These are phyloP conservation scores for Beauveria pseudobassiana DNA, from an alignment of 2,329 filamentous ascomycete species.

Conservation along the genomic window DNA sequence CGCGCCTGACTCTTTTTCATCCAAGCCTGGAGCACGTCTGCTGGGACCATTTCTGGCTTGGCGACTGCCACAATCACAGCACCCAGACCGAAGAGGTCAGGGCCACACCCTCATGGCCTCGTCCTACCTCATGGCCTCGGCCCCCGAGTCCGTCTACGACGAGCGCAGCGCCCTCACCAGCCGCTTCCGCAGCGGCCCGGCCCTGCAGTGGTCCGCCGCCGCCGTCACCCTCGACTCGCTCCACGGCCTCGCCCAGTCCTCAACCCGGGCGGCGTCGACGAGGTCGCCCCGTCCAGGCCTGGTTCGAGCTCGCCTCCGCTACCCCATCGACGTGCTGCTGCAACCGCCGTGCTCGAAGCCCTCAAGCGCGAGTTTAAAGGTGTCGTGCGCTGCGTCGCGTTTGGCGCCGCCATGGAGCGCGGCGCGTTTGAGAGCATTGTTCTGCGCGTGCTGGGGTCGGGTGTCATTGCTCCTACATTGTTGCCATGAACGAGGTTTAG, in stretches of 20 bases:
- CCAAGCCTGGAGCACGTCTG: conserved; percentile 44
- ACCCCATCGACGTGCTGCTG: conserved; percentile 32
- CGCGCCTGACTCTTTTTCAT: neutral
- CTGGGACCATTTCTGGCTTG: conserved; percentile 40
- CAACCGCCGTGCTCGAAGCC: conserved; percentile 25
- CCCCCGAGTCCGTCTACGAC: conserved; percentile 27
- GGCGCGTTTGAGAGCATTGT: conserved; percentile 40
- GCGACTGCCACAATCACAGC: conserved; percentile 29
- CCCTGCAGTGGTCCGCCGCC: conserved; percentile 30
- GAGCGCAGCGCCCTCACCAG: conserved; percentile 18
- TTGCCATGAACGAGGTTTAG: neutral
- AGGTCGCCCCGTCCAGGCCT: conserved; percentile 45
- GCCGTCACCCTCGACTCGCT: conserved; percentile 36
- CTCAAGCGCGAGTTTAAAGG: conserved; percentile 35
- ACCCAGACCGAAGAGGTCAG: conserved; percentile 23
- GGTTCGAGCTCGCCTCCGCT: conserved; percentile 44
- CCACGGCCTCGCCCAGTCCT: conserved; percentile 38
- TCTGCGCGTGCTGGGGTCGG: conserved; percentile 28
- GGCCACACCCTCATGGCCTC: conserved; percentile 40
- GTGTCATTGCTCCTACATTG: neutral
- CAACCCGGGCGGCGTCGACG: conserved; percentile 29
- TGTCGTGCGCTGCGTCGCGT: conserved; percentile 39
- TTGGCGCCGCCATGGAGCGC: conserved; percentile 40
- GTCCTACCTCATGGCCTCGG: conserved; percentile 33
- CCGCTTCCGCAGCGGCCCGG: conserved; percentile 17